Evolutionary conservation across 371 early-diverging fungal genomes (phyloP).

Genomic region (Fennellomyces sp.): DNA sequence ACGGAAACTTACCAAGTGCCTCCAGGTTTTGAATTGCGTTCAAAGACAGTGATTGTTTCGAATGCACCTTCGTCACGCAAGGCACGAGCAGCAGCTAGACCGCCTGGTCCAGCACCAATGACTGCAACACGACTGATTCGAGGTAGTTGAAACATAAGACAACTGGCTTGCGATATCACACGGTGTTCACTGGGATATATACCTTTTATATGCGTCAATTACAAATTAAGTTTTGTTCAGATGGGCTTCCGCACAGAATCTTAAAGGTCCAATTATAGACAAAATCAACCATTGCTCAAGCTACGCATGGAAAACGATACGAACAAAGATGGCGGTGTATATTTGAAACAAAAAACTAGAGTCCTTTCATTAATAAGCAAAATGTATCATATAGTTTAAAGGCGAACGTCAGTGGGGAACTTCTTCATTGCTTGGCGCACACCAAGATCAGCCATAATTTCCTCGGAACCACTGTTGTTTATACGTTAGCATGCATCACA

Average conservation of each 20-base stretch:
- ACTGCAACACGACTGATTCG: slow-evolving; percentile 42
- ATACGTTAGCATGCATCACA: too few relatives aligned
- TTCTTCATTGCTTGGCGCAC: slow-evolving; percentile 50
- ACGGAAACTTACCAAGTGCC: slow-evolving; percentile 47
- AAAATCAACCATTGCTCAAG: too few relatives aligned
- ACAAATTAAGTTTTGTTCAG: too few relatives aligned
- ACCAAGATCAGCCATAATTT: slow-evolving; percentile 57
- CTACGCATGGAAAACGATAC: too few relatives aligned
- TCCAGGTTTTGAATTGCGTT: slow-evolving; percentile 37
- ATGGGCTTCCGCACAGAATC: too few relatives aligned
- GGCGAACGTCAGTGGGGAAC: slow-evolving; percentile 31
- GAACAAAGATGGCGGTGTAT: too few relatives aligned
- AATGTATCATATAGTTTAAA: slow-evolving; percentile 7
- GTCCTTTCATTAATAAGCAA: too few relatives aligned
- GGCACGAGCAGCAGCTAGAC: slow-evolving; percentile 42
- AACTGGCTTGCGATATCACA: too few relatives aligned
- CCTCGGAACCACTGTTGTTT: slow-evolving; percentile 92
- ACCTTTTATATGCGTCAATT: too few relatives aligned
- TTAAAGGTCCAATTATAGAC: too few relatives aligned
- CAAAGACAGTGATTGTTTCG: slow-evolving; percentile 44
- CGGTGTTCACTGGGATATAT: too few relatives aligned
- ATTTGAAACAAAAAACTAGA: too few relatives aligned
- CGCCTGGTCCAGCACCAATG: slow-evolving; percentile 54
- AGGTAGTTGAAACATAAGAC: slow-evolving; percentile 12
- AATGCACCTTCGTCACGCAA: slow-evolving; percentile 36